Conservation (phyloP, 495 filamentous ascomycete species). For the Darksidea phi region DNA sequence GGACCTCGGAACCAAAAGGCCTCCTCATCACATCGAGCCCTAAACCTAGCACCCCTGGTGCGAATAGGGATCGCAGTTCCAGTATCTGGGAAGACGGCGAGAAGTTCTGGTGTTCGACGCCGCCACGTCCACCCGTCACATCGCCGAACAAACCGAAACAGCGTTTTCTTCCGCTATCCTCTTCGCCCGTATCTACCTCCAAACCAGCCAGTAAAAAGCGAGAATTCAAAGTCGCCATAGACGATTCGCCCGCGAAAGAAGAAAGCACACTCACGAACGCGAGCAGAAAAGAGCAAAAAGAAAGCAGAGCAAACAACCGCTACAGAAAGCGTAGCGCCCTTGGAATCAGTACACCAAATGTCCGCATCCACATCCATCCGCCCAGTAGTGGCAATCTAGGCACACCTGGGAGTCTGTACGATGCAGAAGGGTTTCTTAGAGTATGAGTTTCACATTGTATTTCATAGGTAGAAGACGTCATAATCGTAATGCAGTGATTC, state of each 20-base stretch:
- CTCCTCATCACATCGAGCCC: not conserved
- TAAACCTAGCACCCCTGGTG: not conserved
- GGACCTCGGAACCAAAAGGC: not conserved
- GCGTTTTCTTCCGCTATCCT: slow-evolving; percentile 2
- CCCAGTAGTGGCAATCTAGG: slow-evolving; percentile 16
- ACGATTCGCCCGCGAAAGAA: not conserved
- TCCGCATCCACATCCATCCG: slow-evolving; percentile 18
- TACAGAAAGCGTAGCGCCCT: slow-evolving; percentile 19
- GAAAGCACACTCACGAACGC: not conserved
- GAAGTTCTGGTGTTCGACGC: slow-evolving; percentile 30
- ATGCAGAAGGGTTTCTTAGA: slow-evolving; percentile 31
- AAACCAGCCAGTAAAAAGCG: slow-evolving; percentile 4
- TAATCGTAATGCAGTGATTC: not conserved
- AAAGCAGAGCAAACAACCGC: not conserved
- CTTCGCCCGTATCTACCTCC: slow-evolving; percentile 10
- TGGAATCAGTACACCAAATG: slow-evolving; percentile 20
- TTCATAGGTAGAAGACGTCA: too few relatives aligned
- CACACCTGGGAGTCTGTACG: slow-evolving; percentile 36
- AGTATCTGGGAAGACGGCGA: slow-evolving; percentile 35
- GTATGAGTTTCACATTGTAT: too few relatives aligned
- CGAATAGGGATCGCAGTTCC: slow-evolving; percentile 5
- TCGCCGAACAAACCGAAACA: slow-evolving; percentile 17
- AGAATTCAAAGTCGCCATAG: slow-evolving; percentile 24
- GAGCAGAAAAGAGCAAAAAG: not conserved
- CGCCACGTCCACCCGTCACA: slow-evolving; percentile 7